Base-by-base conservation (phyloP, 768 basidiomycete species). In the Fistulinella prunicolor region DNA sequence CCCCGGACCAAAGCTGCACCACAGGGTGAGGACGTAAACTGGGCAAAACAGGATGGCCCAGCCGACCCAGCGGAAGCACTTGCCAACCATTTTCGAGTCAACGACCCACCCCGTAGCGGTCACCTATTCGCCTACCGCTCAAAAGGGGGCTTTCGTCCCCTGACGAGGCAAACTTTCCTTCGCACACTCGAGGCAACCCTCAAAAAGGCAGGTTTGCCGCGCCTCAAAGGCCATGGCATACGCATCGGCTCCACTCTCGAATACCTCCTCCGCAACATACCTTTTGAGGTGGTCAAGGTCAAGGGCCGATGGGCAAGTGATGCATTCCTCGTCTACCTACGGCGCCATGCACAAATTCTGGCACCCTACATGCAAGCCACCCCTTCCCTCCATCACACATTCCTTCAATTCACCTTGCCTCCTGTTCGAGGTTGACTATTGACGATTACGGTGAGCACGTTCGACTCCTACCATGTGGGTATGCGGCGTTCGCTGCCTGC, bases 271-370 rank as follows among this genome's bases (percentile, higher is more conserved):
- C 53, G 59, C 9, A 69, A 68, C 0, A 44, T 68, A 0, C 65
- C 70, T 6, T 69, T 75, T 34, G 66, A 74, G 4, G 65, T 67
- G 0, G 59, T 73, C 22, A 70, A 71, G 38, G 53, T 57, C 0
- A 73, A 60, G 21, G 70, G 72, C 0, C 41, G 63, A 0, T 76
- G 73, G 74, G 47, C 53, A 0, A 67, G 70, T 36, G 60, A 73
- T 8, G 59, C 66, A 2, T 73, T 69, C 46, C 21, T 52, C 0
- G 3, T 55, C 0, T 70, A 70, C 46, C 60, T 69, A 1, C 45
- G 55, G 3, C 45, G 60, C 12, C 65, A 70, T 41, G 55, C 60
- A 0, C 47, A 57, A n/a, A 61, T 69, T 36, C 51, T 69, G 26
- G 66, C 61, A 0, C 63, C 63, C 0, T 68, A 66, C 56, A 57